Conservation (phyloP, 1,284 basidiomycete genomes). For the Hemileia vastatrix region DNA sequence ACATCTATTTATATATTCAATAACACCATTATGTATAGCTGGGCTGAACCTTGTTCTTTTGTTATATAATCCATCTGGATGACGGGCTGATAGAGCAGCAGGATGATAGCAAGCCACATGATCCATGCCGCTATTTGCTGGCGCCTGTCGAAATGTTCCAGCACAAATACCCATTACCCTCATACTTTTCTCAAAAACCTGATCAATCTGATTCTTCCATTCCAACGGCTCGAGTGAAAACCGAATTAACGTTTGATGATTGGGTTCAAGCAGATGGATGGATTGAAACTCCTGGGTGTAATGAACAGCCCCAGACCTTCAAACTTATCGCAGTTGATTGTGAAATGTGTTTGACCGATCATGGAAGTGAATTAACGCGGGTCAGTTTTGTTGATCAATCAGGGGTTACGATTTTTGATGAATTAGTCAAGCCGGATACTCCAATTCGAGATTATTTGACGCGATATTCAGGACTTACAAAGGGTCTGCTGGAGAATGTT, state of each 20-base stretch:
- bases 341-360: constrained; percentile 82
- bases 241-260: background rate
- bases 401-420: constrained; percentile 66
- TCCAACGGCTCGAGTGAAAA: no score
- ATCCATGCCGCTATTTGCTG: constrained; percentile 61
- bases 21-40: no score
- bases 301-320: constrained; percentile 31
- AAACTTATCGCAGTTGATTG: constrained; percentile 60
- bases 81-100: no score
- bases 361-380: constrained; percentile 74
- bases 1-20: no score
- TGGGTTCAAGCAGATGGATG: constrained; percentile 46
- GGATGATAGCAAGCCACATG: no score
- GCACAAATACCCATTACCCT: constrained; percentile 78
- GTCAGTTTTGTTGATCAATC: constrained; percentile 68
- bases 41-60: no score
- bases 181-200: constrained; percentile 60
- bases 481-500: constrained; percentile 56
- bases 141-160: constrained; percentile 74
- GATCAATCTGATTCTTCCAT: no score
- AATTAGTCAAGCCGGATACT: constrained; percentile 70
- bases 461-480: constrained; percentile 83
- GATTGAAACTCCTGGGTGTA: constrained; percentile 60
- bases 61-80: no score
- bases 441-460: constrained; percentile 79